Evolutionary conservation across 108 stramenopile species (phyloP).

Genomic region (Skeletonema grethae): DNA sequence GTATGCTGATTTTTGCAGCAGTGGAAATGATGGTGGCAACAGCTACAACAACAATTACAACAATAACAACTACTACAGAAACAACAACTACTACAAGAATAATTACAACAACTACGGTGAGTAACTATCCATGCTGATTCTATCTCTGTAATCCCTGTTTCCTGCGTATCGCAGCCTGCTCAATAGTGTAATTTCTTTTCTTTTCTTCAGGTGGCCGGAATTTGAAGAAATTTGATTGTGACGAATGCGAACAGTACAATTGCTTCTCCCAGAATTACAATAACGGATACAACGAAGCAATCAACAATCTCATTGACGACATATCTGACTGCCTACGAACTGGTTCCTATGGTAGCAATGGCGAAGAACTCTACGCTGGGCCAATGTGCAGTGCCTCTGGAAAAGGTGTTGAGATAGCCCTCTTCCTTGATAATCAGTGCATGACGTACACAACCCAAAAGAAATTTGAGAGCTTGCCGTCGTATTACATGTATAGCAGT

Average conservation of each 20-base stretch:
- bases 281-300: conserved; percentile 33
- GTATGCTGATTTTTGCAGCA: conserved; percentile 51
- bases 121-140: conserved; percentile 1
- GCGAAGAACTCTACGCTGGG: conserved; percentile 47
- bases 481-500: conserved; percentile 19
- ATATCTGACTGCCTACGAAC: conserved; percentile 50
- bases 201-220: conserved; percentile 17
- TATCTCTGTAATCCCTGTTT: conserved; percentile 2
- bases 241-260: conserved; percentile 55
- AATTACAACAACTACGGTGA: conserved; percentile 24
- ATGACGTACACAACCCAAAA: conserved; percentile 47
- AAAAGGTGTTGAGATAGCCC: conserved; percentile 68
- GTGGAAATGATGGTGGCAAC: background rate
- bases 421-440: conserved; percentile 73
- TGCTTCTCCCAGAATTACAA: conserved; percentile 44
- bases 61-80: too few species aligned
- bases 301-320: conserved; percentile 40
- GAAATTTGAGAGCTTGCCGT: conserved; percentile 16
- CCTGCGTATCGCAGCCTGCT: background rate
- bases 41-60: conserved; percentile 22
- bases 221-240: conserved; percentile 58
- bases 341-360: conserved; percentile 43
- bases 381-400: conserved; percentile 72
- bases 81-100: conserved; percentile 13
- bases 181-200: background rate